Evolutionary conservation across 352 stramenopile genomes (phyloP), one percentile per base, ranked within the genome.

Genomic region (Pythium graminicola): DNA sequence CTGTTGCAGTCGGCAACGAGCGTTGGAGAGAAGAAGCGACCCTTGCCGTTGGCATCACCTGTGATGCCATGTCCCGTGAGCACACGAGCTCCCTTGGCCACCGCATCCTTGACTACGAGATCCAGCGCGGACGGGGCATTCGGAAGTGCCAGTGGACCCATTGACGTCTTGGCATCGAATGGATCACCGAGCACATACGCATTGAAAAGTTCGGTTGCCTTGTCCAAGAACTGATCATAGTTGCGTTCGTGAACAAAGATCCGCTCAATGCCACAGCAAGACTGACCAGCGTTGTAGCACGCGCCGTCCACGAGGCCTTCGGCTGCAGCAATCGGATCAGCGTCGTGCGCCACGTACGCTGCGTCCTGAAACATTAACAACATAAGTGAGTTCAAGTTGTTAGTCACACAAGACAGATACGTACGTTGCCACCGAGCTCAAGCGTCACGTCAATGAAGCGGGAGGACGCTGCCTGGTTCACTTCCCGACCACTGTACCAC

Each of bases 281-380:
- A 90, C 67, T 95, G 84, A 17, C 84, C 84, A 3, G 81, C 75
- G 58, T 93, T 93, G 64, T 87, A 93, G 65, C 84, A 86, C 48
- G 74, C 81, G 27, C 81, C 80, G 50, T 92, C 84, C 17, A 89
- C 74, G n/a, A 91, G 61, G 17, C 72, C 67, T 29, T 86, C 80
- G 3, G 76, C 84, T 10, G 81, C 81, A 6, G 72, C 61, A 53
- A 73, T 66, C 24, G 77, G 63, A 44, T 95, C 81, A 0, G 80
- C 80, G 50, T 90, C 73, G 17, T 64, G 58, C 10, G 79, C 76
- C 16, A 93, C 81, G 49, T 91, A 93, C 36, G 71, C 78, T 38
- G 78, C 73, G 36, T 92, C 84, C 69, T 89, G 57, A 8, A 36
- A 22, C 8, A 41, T 20, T 16, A 13, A 44, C 9, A 19, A 44